Conservation (phyloP, 73 alveolate species). For the Paramecium octaurelia region DNA sequence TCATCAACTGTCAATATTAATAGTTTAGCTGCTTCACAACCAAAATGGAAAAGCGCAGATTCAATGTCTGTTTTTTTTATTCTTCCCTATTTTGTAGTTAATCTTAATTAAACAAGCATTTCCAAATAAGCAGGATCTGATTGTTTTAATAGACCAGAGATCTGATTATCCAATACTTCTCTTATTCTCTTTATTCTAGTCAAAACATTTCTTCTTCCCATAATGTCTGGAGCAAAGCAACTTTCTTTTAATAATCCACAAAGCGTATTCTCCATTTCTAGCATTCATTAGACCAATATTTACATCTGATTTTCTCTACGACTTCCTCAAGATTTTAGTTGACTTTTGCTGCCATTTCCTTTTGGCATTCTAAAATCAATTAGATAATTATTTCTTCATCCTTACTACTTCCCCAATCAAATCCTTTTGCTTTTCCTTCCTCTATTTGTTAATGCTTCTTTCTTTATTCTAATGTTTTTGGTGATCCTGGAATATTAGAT, state of each 20-base stretch:
- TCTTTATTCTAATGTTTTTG: neutral
- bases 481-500: slow-evolving; percentile 44
- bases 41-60: neutral
- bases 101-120: neutral
- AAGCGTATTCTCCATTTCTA: neutral
- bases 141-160: neutral
- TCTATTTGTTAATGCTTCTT: slow-evolving; percentile 21
- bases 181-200: neutral
- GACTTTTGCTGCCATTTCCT: neutral
- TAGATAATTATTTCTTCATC: slow-evolving; percentile 15
- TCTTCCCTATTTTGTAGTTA: neutral
- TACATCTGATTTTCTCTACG: neutral
- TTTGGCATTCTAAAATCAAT: neutral
- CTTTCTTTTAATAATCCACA: neutral
- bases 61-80: neutral
- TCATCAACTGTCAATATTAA: neutral
- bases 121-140: neutral
- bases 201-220: neutral
- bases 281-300: neutral
- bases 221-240: neutral
- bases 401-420: slow-evolving; percentile 30
- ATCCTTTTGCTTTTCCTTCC: neutral
- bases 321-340: neutral
- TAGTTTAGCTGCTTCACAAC: neutral
- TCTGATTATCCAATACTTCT: neutral